Conservation (phyloP, 768 basidiomycete genomes). For the Mycena venus region DNA sequence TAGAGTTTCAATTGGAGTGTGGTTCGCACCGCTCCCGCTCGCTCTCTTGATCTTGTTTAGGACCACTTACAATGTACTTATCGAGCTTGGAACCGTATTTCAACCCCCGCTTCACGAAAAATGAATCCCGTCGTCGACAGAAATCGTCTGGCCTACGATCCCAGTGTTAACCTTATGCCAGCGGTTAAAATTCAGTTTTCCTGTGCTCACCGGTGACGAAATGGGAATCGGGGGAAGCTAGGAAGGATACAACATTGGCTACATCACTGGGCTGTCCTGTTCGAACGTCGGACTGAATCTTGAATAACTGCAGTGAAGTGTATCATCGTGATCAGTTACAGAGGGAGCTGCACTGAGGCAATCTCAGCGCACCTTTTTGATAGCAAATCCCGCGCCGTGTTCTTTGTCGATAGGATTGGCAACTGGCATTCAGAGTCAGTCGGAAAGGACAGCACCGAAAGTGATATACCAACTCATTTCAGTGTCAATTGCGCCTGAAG, state of each 20-base stretch:
- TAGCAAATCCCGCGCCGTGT: neutral
- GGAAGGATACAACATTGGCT: constrained; percentile 39
- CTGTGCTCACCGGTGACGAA: constrained; percentile 39
- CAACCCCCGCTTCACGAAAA: constrained; percentile 2
- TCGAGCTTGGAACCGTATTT: too few relatives aligned
- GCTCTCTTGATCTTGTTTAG: too few relatives aligned
- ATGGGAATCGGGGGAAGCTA: constrained; percentile 41
- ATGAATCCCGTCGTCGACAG: constrained; percentile 19
- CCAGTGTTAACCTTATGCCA: neutral
- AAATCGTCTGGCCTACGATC: constrained; percentile 16
- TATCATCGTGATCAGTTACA: too few relatives aligned
- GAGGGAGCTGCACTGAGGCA: too few relatives aligned
- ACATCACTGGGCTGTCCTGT: constrained; percentile 34
- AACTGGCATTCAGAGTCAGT: neutral
- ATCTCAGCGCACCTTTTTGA: neutral
- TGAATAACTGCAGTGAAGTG: constrained; percentile 3
- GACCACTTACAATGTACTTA: too few relatives aligned
- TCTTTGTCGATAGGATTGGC: neutral
- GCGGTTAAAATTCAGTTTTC: neutral
- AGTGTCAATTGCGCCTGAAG: constrained; percentile 47
- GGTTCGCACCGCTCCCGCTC: too few relatives aligned
- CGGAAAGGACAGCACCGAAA: neutral
- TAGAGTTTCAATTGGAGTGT: too few relatives aligned
- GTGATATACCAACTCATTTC: constrained; percentile 40
- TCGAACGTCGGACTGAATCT: constrained; percentile 15